A percentile compares a stretch with the other conserved stretches of the same genome.
These are phyloP conservation scores for Leccinum ochraceum DNA, from an alignment of 768 basidiomycete genomes.

Conservation along the genomic window DNA sequence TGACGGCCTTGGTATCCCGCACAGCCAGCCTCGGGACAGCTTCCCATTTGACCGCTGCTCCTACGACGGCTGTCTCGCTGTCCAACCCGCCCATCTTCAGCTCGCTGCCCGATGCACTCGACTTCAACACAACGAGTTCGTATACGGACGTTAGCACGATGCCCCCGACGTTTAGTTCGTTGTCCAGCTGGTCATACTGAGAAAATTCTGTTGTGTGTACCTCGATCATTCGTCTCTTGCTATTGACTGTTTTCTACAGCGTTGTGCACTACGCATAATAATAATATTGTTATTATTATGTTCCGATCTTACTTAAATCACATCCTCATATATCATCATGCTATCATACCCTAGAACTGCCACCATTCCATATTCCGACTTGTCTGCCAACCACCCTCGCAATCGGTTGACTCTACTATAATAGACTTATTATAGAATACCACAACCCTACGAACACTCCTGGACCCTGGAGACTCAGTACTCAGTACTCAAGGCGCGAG, in stretches of 20 bases:
- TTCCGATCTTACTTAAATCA: not conserved
- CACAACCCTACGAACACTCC: too few species aligned
- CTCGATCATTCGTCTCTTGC: not conserved
- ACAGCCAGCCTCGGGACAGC: not conserved
- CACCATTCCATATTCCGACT: not conserved
- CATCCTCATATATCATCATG: not conserved
- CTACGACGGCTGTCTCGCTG: too few species aligned
- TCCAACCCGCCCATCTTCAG: not conserved
- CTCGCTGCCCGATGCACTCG: not conserved
- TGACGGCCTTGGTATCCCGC: conserved; percentile 4
- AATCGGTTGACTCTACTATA: too few species aligned
- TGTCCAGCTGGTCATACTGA: conserved; percentile 5
- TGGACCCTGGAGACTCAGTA: too few species aligned
- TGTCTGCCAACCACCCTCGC: not conserved
- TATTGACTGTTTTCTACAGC: not conserved
- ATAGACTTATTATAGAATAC: too few species aligned
- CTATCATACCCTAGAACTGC: not conserved
- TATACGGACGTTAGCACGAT: conserved; percentile 21
- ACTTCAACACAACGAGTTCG: conserved; percentile 7
- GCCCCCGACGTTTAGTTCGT: conserved; percentile 14
- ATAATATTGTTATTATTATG: not conserved
- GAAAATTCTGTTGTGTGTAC: conserved; percentile 1
- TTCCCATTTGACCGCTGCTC: conserved; percentile 1
- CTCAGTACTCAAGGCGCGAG: too few species aligned
- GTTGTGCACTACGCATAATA: not conserved